A percentile compares a stretch with the other conserved stretches of the same genome.
phyloP scores from a whole-genome alignment of 2,329 filamentous ascomycete genomes.

The Venturia pyrina region DNA sequence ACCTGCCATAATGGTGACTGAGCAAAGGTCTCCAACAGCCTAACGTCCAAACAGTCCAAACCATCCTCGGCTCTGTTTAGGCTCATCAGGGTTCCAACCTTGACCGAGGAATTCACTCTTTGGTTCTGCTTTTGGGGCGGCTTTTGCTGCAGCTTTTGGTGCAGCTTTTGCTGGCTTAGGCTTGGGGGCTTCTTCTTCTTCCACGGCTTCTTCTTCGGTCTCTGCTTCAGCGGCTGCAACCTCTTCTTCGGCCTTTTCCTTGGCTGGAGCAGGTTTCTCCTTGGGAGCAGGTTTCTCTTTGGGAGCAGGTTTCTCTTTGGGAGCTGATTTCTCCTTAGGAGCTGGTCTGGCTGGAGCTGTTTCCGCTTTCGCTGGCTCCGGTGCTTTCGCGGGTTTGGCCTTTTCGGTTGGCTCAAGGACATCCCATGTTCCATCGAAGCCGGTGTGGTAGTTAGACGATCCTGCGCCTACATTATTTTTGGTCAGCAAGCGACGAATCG shows the following conservation, averaged over 20 bases:
- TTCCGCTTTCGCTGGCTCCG: not conserved
- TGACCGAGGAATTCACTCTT: not conserved
- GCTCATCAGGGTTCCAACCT: not conserved
- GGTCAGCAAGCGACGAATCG: not conserved
- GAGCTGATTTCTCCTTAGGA: not conserved
- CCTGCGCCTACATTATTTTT: not conserved
- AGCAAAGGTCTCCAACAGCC: not conserved
- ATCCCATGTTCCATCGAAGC: not conserved
- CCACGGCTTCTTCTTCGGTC: not conserved
- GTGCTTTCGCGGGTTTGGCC: not conserved
- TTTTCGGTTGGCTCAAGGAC: not conserved
- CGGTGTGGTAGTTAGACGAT: not conserved
- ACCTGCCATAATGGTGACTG: no score
- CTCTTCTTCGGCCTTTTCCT: not conserved
- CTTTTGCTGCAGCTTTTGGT: not conserved
- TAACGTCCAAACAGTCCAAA: not conserved
- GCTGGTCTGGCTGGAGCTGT: not conserved
- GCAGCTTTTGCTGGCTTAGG: not conserved
- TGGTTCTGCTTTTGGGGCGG: not conserved
- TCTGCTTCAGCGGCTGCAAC: not conserved
- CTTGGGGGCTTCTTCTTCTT: not conserved
- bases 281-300: not conserved
- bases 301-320: no score
- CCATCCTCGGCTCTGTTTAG: not conserved
- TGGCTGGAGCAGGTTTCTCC: not conserved